Base-by-base conservation (phyloP, 345 rosid genomes). In the Bruguiera sexangula region DNA sequence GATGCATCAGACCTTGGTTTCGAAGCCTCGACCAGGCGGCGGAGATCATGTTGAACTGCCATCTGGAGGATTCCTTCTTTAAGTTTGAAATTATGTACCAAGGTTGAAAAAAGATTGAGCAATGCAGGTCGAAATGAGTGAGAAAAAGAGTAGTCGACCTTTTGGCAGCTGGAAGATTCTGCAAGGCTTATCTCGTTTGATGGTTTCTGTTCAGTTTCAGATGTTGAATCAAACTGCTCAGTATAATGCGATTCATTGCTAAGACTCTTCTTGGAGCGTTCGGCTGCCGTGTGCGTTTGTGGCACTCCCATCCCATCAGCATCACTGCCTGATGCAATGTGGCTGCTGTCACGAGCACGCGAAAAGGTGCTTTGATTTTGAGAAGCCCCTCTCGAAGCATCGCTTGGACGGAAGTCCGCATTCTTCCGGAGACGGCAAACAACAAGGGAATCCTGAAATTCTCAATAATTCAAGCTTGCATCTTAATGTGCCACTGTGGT, bases 341-440 rank as follows among this genome's bases (percentile, higher is more conserved):
- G 20, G 64, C 69, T 67, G 15, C 63, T 71, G 70, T 71, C 71
- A 54, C 39, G 74, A 66, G 51, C 55, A 39, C 63, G 26, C 11
- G 73, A 72, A 31, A 69, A n/a, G 37, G 63, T 81, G 20, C 66
- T 74, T 68, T 61, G 75, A 50, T 52, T 71, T n/a, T 52, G 68
- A 74, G 72, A 72, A 69, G 66, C 77, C 53, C 70, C 72, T 74
- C 63, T 77, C 37, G 78, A 32, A 63, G 31, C 55, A 6, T 73
- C 73, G 65, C 30, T 81, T 4, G 6, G 66, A 26, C 73, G 82
- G 78, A 89, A 91, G 32, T 87, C 96, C 0, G 22, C 30, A 43
- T 91, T 94, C 84, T 54, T 89, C 71, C 85, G 81, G n/a, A 94
- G 83, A 36, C 96, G 93, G 78, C 99, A 94, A 36, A 91, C 84